Percentiles rank a stretch among this genome's conserved stretches.
Conservation (phyloP, 192 early-diverging fungal species). For the Coemansia sp. region DNA sequence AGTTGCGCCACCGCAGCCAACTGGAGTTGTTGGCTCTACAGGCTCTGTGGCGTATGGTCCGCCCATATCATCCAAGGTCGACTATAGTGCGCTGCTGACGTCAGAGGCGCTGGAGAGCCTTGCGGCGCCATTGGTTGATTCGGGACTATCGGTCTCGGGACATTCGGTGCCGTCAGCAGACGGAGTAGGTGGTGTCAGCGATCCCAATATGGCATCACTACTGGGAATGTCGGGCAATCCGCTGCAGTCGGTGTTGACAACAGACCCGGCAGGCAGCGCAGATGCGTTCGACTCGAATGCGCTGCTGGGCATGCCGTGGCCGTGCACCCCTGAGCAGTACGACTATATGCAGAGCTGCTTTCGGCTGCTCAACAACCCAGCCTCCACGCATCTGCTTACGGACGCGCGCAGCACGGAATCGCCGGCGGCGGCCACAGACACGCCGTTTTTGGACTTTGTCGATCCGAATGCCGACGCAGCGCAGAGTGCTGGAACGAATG, state of each 20-base stretch:
- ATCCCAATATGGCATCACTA: not conserved
- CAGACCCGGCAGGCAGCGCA: not conserved
- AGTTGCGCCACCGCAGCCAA: not conserved
- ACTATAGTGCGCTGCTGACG: not conserved
- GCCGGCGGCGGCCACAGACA: slow-evolving; percentile 1
- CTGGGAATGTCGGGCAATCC: not conserved
- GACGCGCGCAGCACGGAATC: slow-evolving; percentile 1
- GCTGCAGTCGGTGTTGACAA: not conserved
- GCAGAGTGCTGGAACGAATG: not conserved
- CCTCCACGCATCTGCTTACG: slow-evolving; percentile 24
- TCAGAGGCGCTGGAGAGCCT: not conserved
- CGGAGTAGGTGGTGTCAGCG: not conserved
- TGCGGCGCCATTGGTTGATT: slow-evolving; percentile 1
- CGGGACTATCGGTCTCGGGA: not conserved
- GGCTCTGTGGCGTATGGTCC: not conserved
- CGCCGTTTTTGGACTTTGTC: slow-evolving; percentile 49
- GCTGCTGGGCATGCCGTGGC: slow-evolving; percentile 11
- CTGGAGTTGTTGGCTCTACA: not conserved
- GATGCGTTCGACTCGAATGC: slow-evolving; percentile 4
- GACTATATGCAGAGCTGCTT: slow-evolving; percentile 26
- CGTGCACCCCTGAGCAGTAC: slow-evolving; percentile 32
- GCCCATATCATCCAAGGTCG: not conserved
- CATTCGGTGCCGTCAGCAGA: not conserved
- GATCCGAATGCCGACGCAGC: slow-evolving; percentile 20
- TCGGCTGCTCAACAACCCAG: slow-evolving; percentile 13